phyloP scores from a whole-genome alignment of 768 basidiomycete genomes.

The Lentinula edodes region DNA sequence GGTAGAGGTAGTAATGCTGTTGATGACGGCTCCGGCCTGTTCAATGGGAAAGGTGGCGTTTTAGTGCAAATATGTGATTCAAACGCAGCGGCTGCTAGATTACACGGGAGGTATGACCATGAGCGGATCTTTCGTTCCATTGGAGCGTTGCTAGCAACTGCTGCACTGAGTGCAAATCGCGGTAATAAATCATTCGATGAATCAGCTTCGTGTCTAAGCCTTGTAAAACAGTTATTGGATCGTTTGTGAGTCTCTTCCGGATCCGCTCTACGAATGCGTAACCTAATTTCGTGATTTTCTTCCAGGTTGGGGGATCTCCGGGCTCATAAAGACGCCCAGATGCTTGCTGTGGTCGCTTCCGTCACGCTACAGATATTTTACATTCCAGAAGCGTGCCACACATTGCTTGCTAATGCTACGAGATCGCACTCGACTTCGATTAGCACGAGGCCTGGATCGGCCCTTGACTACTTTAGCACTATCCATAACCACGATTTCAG shows the following conservation, averaged over 20 bases:
- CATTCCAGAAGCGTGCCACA: slow-evolving; percentile 1
- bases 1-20: neutral
- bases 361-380: slow-evolving; percentile 50
- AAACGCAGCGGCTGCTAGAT: slow-evolving; percentile 58
- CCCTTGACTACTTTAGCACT: slow-evolving; percentile 58
- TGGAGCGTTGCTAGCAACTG: slow-evolving; percentile 27
- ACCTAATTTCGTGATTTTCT: neutral
- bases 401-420: neutral
- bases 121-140: slow-evolving; percentile 63
- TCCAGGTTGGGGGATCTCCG: slow-evolving; percentile 39
- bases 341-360: slow-evolving; percentile 73
- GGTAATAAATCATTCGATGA: neutral
- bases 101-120: slow-evolving; percentile 60
- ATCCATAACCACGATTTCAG: slow-evolving; percentile 20
- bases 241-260: slow-evolving; percentile 37
- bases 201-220: slow-evolving; percentile 8
- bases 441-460: slow-evolving; percentile 16
- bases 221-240: slow-evolving; percentile 35
- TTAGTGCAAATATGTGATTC: slow-evolving; percentile 45
- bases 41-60: neutral
- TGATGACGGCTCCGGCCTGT: neutral
- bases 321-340: slow-evolving; percentile 62
- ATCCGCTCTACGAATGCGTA: neutral
- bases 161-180: slow-evolving; percentile 3
- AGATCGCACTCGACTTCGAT: neutral